These are phyloP conservation scores for Ceriops decandra DNA, from an alignment of 345 rosid species.

Conservation along the genomic window DNA sequence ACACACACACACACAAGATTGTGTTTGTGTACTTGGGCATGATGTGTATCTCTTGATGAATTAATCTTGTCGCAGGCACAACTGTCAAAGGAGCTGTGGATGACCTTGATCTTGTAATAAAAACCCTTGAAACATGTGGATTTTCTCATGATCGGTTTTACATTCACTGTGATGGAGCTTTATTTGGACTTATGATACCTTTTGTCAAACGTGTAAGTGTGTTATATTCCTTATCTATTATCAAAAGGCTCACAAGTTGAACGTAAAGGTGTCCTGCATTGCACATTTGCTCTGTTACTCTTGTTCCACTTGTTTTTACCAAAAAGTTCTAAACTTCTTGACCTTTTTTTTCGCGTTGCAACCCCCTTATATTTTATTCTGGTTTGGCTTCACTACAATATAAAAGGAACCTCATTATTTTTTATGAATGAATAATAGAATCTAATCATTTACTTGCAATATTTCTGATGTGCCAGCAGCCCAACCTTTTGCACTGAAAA, in stretches of 20 bases:
- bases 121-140: conserved; percentile 83
- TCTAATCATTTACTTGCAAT: too few relatives aligned
- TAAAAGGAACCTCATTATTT: too few relatives aligned
- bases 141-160: conserved; percentile 71
- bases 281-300: too few relatives aligned
- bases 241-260: background rate
- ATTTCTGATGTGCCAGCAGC: too few relatives aligned
- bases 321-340: too few relatives aligned
- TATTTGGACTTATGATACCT: conserved; percentile 99
- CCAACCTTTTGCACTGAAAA: too few relatives aligned
- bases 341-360: too few relatives aligned
- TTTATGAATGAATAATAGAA: too few relatives aligned
- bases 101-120: conserved; percentile 90
- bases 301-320: too few relatives aligned
- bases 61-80: conserved; percentile 50
- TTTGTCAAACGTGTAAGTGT: conserved; percentile 79
- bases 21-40: background rate
- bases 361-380: too few relatives aligned
- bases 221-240: background rate
- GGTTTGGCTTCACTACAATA: too few relatives aligned
- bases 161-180: conserved; percentile 97
- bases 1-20: background rate
- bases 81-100: conserved; percentile 98
- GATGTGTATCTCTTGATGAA: conserved; percentile 1
- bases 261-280: background rate